phyloP scores from a whole-genome alignment of 768 basidiomycete species.

The Serendipita sp. region DNA sequence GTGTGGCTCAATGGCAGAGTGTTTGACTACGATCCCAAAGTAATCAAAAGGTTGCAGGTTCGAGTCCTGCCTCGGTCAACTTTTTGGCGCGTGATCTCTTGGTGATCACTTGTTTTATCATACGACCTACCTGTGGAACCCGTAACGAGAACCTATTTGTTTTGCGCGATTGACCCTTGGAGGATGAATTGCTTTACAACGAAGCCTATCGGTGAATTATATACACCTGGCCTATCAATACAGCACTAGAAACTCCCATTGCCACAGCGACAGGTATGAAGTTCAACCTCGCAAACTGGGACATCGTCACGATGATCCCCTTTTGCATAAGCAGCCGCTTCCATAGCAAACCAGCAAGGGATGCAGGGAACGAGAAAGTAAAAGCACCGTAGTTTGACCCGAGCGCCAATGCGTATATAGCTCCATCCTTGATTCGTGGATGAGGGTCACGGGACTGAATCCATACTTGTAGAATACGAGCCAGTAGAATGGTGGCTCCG shows the following conservation, averaged over 20 bases:
- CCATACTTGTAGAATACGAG: slow-evolving; percentile 49
- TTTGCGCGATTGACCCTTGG: too few species aligned
- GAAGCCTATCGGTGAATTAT: not conserved
- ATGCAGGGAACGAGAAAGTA: slow-evolving; percentile 74
- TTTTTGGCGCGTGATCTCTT: not conserved
- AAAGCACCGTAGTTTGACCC: slow-evolving; percentile 85
- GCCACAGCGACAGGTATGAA: slow-evolving; percentile 36
- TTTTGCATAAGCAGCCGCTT: slow-evolving; percentile 54
- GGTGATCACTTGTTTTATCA: too few species aligned
- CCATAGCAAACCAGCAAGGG: slow-evolving; percentile 82
- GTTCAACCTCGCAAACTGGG: slow-evolving; percentile 61
- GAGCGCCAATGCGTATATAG: slow-evolving; percentile 49
- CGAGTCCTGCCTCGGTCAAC: slow-evolving; percentile 6
- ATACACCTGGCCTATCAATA: not conserved
- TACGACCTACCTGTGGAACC: too few species aligned
- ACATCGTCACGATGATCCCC: slow-evolving; percentile 40
- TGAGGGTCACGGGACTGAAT: slow-evolving; percentile 9
- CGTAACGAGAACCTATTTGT: too few species aligned
- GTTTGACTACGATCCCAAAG: not conserved
- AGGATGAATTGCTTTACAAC: too few species aligned
- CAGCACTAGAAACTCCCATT: not conserved
- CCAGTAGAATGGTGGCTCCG: slow-evolving; percentile 76
- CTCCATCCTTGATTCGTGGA: slow-evolving; percentile 32
- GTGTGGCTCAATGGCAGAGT: slow-evolving; percentile 7
- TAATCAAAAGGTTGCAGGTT: slow-evolving; percentile 6